phyloP scores from a whole-genome alignment of 2,329 filamentous ascomycete species.

The Pleomassaria siparia region DNA sequence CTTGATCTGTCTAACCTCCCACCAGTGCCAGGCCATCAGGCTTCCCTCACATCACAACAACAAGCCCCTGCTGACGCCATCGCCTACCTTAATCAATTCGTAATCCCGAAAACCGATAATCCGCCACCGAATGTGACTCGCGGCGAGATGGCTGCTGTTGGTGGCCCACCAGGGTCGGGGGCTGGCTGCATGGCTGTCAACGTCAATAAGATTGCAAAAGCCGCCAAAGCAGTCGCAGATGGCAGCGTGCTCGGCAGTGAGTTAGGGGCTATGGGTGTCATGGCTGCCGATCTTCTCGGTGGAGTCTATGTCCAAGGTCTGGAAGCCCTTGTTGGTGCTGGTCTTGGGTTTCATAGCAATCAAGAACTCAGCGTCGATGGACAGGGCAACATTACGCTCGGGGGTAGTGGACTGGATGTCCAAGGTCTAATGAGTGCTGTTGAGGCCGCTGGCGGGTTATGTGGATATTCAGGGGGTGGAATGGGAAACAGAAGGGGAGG shows the following conservation, averaged over 20 bases:
- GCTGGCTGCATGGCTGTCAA: conserved; percentile 34
- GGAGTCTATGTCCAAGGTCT: conserved; percentile 40
- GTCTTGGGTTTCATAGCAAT: conserved; percentile 26
- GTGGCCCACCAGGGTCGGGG: conserved; percentile 34
- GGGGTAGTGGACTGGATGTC: conserved; percentile 20
- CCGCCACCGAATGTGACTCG: conserved; percentile 34
- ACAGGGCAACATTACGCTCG: conserved; percentile 23
- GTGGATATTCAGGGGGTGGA: conserved; percentile 3
- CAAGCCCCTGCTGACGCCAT: conserved; percentile 38
- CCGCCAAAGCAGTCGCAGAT: conserved; percentile 37
- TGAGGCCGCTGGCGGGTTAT: conserved; percentile 18
- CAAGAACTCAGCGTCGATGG: conserved; percentile 26
- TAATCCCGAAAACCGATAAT: conserved; percentile 38
- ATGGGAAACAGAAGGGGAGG: conserved; percentile 4
- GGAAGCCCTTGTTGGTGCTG: conserved; percentile 38
- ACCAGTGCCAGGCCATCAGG: conserved; percentile 13
- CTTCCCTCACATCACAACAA: conserved; percentile 19
- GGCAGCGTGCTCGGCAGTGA: conserved; percentile 33
- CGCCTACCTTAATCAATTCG: conserved; percentile 40
- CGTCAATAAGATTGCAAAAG: conserved; percentile 32
- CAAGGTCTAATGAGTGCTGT: conserved; percentile 28
- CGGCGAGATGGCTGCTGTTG: conserved; percentile 39
- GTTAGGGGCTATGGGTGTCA: conserved; percentile 37
- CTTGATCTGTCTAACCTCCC: conserved; percentile 8
- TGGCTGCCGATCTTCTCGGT: conserved; percentile 34